These are phyloP conservation scores for Atkinsonella hypoxylon DNA, from an alignment of 2,329 filamentous ascomycete species.

Conservation along the genomic window DNA sequence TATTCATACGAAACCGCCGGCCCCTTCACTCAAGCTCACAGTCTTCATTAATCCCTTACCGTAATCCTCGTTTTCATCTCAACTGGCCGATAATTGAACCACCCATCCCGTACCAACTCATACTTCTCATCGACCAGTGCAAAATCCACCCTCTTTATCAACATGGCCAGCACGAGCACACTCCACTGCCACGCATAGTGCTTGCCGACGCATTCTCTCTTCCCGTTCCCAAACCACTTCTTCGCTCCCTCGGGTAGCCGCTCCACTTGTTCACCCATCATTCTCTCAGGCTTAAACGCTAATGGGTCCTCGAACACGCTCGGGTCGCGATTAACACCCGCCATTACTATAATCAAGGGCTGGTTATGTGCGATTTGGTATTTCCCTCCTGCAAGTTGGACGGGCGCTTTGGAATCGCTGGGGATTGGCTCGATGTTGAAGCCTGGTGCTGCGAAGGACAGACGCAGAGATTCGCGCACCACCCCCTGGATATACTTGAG, in stretches of 20 bases:
- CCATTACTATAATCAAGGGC: constrained; percentile 35
- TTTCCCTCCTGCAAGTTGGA: constrained; percentile 35
- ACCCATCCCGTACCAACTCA: constrained; percentile 32
- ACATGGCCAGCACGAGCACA: constrained; percentile 27
- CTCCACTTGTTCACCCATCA: constrained; percentile 33
- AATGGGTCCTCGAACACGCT: constrained; percentile 34
- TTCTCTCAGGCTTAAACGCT: constrained; percentile 34
- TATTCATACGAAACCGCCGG: too few species aligned
- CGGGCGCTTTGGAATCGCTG: constrained; percentile 27
- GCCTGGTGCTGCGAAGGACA: constrained; percentile 40
- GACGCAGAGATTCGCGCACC: constrained; percentile 41
- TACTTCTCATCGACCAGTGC: constrained; percentile 28
- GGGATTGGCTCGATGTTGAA: constrained; percentile 41
- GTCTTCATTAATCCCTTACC: constrained; percentile 17
- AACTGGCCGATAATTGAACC: constrained; percentile 40
- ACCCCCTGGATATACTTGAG: constrained; percentile 43
- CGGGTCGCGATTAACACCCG: constrained; percentile 38
- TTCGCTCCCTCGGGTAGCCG: constrained; percentile 31
- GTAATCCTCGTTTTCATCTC: constrained; percentile 32
- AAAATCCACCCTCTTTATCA: constrained; percentile 35
- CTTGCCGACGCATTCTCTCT: constrained; percentile 38
- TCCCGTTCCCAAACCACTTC: constrained; percentile 41
- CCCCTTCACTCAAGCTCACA: not conserved
- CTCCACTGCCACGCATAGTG: constrained; percentile 36
- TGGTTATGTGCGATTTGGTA: constrained; percentile 38